Percentiles rank a stretch among this genome's conserved stretches.
These are phyloP conservation scores for Blastobotrys robertii DNA, from an alignment of 805 yeast genomes.

Conservation along the genomic window DNA sequence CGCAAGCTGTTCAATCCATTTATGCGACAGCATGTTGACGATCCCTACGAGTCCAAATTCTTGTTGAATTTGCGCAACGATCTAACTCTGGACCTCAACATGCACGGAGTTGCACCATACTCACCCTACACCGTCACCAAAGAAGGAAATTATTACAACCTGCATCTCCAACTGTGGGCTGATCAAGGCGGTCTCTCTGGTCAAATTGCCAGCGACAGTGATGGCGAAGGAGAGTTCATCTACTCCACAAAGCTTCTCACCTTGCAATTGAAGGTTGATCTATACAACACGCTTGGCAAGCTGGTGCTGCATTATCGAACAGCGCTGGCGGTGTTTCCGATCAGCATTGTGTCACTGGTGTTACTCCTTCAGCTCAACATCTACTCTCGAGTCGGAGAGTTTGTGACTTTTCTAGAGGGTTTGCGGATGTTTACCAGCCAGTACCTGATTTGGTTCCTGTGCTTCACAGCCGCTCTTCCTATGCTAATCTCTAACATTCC, in stretches of 20 bases:
- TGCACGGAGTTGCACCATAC: slow-evolving; percentile 11
- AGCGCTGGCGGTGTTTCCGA: slow-evolving; percentile 60
- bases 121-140: slow-evolving; percentile 11
- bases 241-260: background rate
- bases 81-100: slow-evolving; percentile 15
- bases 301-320: slow-evolving; percentile 71
- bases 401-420: slow-evolving; percentile 39
- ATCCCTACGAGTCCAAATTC: slow-evolving; percentile 75
- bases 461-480: slow-evolving; percentile 21
- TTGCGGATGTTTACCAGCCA: slow-evolving; percentile 30
- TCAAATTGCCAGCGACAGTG: slow-evolving; percentile 6
- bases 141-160: slow-evolving; percentile 2
- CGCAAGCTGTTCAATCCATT: slow-evolving; percentile 43
- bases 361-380: slow-evolving; percentile 45
- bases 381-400: slow-evolving; percentile 32
- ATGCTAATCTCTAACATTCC: slow-evolving; percentile 17
- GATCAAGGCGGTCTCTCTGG: slow-evolving; percentile 4
- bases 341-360: slow-evolving; percentile 44
- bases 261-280: slow-evolving; percentile 32
- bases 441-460: slow-evolving; percentile 22
- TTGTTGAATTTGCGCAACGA: slow-evolving; percentile 42
- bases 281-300: slow-evolving; percentile 51
- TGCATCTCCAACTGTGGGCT: slow-evolving; percentile 3
- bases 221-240: background rate
- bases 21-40: slow-evolving; percentile 53